Conservation (phyloP, 495 filamentous ascomycete genomes). For the Choiromyces venosus region DNA sequence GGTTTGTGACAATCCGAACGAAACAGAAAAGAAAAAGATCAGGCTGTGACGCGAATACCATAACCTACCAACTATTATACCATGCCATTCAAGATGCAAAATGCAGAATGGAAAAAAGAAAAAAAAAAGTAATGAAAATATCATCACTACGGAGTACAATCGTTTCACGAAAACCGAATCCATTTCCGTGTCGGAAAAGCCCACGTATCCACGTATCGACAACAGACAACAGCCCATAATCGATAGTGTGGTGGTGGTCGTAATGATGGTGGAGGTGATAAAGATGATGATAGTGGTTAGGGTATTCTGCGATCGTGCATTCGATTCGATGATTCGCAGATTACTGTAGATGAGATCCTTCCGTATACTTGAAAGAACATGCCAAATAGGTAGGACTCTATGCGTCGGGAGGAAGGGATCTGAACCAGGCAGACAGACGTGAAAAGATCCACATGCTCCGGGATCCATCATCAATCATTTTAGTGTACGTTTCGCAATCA, state of each 20-base stretch:
- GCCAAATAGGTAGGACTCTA: constrained; percentile 8
- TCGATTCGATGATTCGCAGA: neutral
- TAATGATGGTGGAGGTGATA: neutral
- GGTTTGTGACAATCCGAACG: neutral
- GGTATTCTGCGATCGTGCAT: neutral
- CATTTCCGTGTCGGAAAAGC: neutral
- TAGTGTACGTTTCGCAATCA: neutral
- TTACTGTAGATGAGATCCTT: neutral
- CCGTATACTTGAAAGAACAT: neutral
- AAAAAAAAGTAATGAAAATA: neutral
- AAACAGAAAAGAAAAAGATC: neutral
- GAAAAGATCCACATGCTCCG: neutral
- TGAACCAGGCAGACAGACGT: neutral
- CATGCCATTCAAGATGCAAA: neutral
- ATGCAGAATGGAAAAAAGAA: neutral
- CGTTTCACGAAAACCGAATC: neutral
- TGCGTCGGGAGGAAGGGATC: neutral
- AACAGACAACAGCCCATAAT: neutral
- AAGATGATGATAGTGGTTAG: neutral
- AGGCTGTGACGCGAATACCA: neutral
- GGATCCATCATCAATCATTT: neutral
- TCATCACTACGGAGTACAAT: no score
- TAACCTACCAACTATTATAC: no score
- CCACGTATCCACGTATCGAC: neutral
- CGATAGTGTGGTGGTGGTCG: neutral